Conservation (phyloP, 2,329 filamentous ascomycete genomes). For the Berkeleyomyces basicola region DNA sequence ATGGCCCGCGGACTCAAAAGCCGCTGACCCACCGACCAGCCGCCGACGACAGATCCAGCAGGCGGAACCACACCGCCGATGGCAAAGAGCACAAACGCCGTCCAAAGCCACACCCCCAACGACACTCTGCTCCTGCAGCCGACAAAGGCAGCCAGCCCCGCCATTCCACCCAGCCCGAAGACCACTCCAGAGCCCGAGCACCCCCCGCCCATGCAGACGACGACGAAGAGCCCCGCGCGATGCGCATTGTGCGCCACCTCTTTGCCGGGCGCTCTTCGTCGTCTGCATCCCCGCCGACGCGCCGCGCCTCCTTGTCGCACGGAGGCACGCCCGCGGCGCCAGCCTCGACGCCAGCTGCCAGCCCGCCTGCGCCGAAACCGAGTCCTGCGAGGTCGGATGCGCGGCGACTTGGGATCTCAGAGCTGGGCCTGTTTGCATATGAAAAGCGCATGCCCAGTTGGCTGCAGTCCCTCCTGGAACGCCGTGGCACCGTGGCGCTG, state of each 20-base stretch:
- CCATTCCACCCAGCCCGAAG: neutral
- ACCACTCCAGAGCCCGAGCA: neutral
- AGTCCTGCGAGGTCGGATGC: neutral
- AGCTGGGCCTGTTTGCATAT: constrained; percentile 55
- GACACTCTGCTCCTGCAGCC: neutral
- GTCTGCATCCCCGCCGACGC: neutral
- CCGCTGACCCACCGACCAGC: neutral
- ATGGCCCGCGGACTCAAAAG: no score
- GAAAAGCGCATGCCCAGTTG: constrained; percentile 60
- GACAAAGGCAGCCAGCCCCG: neutral
- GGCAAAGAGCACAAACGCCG: neutral
- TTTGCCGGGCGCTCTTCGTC: neutral
- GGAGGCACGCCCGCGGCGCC: neutral
- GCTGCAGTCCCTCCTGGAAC: constrained; percentile 45
- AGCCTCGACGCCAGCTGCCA: neutral
- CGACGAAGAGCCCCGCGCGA: constrained; percentile 1
- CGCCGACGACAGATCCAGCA: neutral
- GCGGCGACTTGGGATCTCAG: constrained; percentile 25
- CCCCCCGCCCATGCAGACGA: neutral
- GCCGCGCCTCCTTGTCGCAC: neutral
- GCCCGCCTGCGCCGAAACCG: neutral
- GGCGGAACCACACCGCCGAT: neutral
- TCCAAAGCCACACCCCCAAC: neutral
- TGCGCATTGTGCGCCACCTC: neutral
- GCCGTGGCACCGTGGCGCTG: constrained; percentile 26